Base-by-base conservation (phyloP, 768 basidiomycete species). In the Strobilomyces dryophilus region DNA sequence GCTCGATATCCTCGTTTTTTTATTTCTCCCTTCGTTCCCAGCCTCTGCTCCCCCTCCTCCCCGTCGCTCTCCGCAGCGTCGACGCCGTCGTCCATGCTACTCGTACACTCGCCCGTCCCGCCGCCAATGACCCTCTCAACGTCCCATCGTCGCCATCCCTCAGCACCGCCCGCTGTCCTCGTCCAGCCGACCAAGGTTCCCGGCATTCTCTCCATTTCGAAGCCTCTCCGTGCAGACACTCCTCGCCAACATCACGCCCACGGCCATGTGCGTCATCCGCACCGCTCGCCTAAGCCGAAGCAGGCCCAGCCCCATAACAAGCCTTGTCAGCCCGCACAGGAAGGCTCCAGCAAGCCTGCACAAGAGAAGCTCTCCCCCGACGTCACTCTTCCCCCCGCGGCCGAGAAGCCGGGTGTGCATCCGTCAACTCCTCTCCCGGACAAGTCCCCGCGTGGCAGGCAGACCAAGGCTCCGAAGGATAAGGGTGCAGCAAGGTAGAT, bases 131-230 rank as follows among this genome's bases (percentile, higher is more conserved):
- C 64, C 8, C 71, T 61, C 21, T 61, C 64, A 8, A 55, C 58
- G 37, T 66, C 74, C 20, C 87, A 87, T 67, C 75, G 81, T 55
- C 76, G 88, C 49, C 80, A 82, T 63, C 82, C 87, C 18, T 88
- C 87, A 0, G 87, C 87, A 0, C 84, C 84, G 8, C 79, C 81
- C 1, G 76, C 81, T 34, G 79, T 85, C 61, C 76, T 83, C 55
- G 81, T 87, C 5, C 85, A 87, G 66, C 82, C 88, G 4, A 87
- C 88, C 12, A 78, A 78, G 50, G 87, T 81, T 0, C 88, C 87
- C 0, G 88, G 88, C 64, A 76, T 90, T 9, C 78, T 90, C 47
- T 79, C 83, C 45, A 76, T 90, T 46, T 81, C 85, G 49, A 85
- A 83, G 74, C 83, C 82, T 12, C 49, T 40, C 42, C 70, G 71